Conservation (phyloP, 768 basidiomycete genomes). For the Russula abietina region DNA sequence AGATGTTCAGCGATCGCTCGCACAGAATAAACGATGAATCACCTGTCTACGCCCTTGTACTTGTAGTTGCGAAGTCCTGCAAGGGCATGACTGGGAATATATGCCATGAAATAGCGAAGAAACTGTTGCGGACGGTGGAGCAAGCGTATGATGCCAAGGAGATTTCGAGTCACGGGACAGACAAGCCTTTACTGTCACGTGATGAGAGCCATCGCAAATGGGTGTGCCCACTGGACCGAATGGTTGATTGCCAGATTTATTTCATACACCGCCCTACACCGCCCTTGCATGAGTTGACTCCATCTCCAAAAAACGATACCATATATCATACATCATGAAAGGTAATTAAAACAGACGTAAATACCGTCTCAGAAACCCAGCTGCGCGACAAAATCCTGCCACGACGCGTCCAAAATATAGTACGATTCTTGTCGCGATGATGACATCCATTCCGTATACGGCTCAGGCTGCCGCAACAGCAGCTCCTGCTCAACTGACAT, state of each 20-base stretch:
- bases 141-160: too few species aligned
- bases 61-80: slow-evolving; percentile 70
- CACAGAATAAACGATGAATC: slow-evolving; percentile 25
- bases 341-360: not conserved
- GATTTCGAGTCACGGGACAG: too few species aligned
- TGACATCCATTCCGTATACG: not conserved
- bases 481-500: not conserved
- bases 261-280: not conserved
- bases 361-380: slow-evolving; percentile 42
- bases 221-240: too few species aligned
- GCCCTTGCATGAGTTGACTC: not conserved
- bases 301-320: not conserved
- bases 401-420: slow-evolving; percentile 51
- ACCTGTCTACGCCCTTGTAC: slow-evolving; percentile 82
- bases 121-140: not conserved
- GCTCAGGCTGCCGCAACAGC: not conserved
- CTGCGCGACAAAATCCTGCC: slow-evolving; percentile 65
- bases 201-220: too few species aligned
- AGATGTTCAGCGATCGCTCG: not conserved
- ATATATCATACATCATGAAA: not conserved
- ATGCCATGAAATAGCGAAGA: slow-evolving; percentile 41
- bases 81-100: slow-evolving; percentile 61
- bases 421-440: slow-evolving; percentile 26
- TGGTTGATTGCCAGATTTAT: not conserved
- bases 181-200: too few species aligned